Base-by-base conservation (phyloP, 345 rosid genomes). In the Angophora floribunda region DNA sequence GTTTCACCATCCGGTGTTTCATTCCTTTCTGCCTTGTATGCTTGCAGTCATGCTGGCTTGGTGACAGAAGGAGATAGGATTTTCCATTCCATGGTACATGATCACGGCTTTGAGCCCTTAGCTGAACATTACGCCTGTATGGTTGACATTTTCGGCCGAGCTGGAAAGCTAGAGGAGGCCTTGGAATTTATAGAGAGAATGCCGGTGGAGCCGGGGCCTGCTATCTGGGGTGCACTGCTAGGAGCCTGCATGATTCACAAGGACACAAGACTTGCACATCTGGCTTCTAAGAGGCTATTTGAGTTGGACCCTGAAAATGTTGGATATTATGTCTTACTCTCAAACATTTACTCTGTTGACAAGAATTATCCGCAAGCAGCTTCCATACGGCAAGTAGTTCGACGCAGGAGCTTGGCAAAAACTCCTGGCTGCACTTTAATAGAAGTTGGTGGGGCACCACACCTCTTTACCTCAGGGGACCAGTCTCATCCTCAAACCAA, bases 41-140 rank as follows among this genome's bases (percentile, higher is more conserved):
- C 99, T 86, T 96, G 99, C 89, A 96, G 99, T 90, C 96, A 96
- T 87, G 92, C 99, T 41, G 99, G 99, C 45, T 88, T 96, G 87
- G 97, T 96, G 87, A 92, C 82, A 88, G 96, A 95, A 93, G 99
- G 97, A 78, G 90, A 94, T 78, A 90, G 91, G 84, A 91, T 96
- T 88, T 96, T 94, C 92, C 89, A 88, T 65, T 90, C 94, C 87
- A 96, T 96, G 99, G 90, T 93, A 32, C 93, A 93, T 87, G 90
- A 55, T 86, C 91, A 91, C 52, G 89, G 95, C 80, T 90, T 95
- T 79, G 91, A 95, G 92, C 98, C 99, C 53, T 89, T 92, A 78
- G 87, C 92, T 13, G 95, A 94, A 93, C 98, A 96, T 91, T 94
- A 95, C 87, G 97, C 99, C 22, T 96, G 97, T 91, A 87, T 95